Base-by-base conservation (phyloP, 805 yeast species). In the Kuraishia borneana region DNA sequence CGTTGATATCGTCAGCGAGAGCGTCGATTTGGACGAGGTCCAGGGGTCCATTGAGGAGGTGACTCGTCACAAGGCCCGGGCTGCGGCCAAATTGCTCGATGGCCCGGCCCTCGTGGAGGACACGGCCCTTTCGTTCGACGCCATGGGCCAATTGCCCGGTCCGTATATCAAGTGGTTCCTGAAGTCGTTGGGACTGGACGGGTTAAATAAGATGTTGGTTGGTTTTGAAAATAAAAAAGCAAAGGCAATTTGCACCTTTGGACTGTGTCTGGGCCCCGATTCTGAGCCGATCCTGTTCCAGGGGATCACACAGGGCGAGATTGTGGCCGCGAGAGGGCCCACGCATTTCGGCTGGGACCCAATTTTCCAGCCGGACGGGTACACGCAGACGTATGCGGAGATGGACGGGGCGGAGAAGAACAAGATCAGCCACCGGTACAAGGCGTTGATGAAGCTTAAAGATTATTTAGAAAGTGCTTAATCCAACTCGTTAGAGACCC, bases 51-150 rank as follows among this genome's bases (percentile, higher is more conserved):
- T 87, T 32, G 78, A 77, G 28, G 83, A 82, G 36, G 89, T 92
- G 29, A 82, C 95, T 1, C 65, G 63, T 30, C 83, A 76, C 49
- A 92, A 92, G 54, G 84, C 94, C 37, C 58, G 65, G 46, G 67
- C 76, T 9, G 95, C 95, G 2, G 81, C 89, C 5, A 49, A 54
- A 9, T 50, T 71, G 56, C 57, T 73, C 3, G 52, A 63, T 3
- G 92, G 94, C 0, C 89, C 97, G 0, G 96, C 85, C 0, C 65
- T 92, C 37, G 96, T 88, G 3, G 99, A 92, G 52, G 99, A 92
- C 48, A 92, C 98, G 0, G 88, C 95, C 33, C 68, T 92, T 26
- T 83, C 81, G 3, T 92, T 82, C 56, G 70, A 70, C 33, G 95
- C 94, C 2, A 66, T 80, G 50, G 76, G 82, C 34, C 65, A 68